phyloP scores from a whole-genome alignment of 371 early-diverging fungal species.

The Rhizopus microsporus region DNA sequence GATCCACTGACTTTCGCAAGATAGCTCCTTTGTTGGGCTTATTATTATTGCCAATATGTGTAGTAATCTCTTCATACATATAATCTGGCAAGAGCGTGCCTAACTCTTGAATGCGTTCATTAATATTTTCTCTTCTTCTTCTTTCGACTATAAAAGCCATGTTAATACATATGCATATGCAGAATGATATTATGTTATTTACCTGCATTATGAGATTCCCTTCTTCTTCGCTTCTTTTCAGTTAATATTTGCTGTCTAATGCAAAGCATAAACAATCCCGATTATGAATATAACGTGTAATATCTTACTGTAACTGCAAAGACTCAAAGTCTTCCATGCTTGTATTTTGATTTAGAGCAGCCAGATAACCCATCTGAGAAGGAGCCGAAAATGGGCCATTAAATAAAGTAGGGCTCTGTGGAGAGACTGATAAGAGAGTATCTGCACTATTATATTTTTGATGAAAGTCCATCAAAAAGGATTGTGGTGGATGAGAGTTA shows the following conservation, averaged over 20 bases:
- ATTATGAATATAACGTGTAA: slow-evolving; percentile 1
- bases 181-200: slow-evolving; percentile 6
- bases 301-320: slow-evolving; percentile 46
- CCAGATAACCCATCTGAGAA: slow-evolving; percentile 38
- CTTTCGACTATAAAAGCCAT: slow-evolving; percentile 72
- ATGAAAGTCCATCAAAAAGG: slow-evolving; percentile 16
- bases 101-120: slow-evolving; percentile 95
- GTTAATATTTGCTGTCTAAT: slow-evolving; percentile 41
- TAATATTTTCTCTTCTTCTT: slow-evolving; percentile 95
- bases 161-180: background rate
- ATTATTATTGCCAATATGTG: slow-evolving; percentile 32
- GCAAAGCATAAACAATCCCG: background rate
- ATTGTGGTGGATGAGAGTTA: slow-evolving; percentile 8
- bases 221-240: slow-evolving; percentile 89
- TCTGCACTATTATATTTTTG: slow-evolving; percentile 6
- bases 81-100: slow-evolving; percentile 80
- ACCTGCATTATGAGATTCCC: slow-evolving; percentile 96
- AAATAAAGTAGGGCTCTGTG: slow-evolving; percentile 3
- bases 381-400: slow-evolving; percentile 48
- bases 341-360: slow-evolving; percentile 15
- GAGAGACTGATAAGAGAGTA: slow-evolving; percentile 8
- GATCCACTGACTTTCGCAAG: slow-evolving; percentile 88
- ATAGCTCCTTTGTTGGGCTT: slow-evolving; percentile 88
- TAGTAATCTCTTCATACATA: slow-evolving; percentile 60
- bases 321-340: slow-evolving; percentile 47